Evolutionary conservation across 768 basidiomycete genomes (phyloP).

Genomic region (Kwoniella pini): DNA sequence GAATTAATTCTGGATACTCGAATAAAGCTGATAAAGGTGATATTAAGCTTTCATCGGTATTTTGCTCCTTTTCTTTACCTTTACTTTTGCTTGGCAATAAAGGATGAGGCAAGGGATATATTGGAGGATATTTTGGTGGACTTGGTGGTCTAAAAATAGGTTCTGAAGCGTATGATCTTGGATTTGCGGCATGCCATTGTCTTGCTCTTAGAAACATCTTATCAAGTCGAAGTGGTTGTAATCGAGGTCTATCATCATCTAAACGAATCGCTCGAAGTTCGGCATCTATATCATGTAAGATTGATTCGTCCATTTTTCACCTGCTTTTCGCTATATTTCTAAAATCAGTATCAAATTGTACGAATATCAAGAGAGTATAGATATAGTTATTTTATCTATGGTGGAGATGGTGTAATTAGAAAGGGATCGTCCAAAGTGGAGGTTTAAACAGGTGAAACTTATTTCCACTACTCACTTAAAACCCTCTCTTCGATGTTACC

Average conservation of each 20-base stretch:
- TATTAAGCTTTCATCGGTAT: neutral
- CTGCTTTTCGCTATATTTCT: too few species aligned
- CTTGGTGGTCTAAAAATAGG: conserved; percentile 26
- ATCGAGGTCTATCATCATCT: conserved; percentile 30
- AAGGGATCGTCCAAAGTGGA: conserved; percentile 6
- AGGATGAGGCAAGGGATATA: conserved; percentile 37
- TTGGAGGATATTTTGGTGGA: conserved; percentile 22
- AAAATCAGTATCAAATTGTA: neutral
- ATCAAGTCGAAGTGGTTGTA: conserved; percentile 35
- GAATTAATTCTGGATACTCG: conserved; percentile 41
- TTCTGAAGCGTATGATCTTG: conserved; percentile 9
- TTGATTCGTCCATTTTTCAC: conserved; percentile 25
- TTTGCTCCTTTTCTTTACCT: neutral
- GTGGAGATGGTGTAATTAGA: conserved; percentile 3
- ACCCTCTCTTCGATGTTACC: neutral
- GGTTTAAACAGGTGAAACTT: neutral
- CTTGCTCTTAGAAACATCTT: conserved; percentile 38
- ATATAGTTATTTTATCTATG: neutral
- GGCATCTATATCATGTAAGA: conserved; percentile 24
- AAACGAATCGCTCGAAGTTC: conserved; percentile 35
- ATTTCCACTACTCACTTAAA: neutral
- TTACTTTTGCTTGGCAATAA: neutral
- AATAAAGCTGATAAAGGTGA: conserved; percentile 37
- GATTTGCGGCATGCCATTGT: conserved; percentile 26
- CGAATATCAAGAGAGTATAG: neutral